Evolutionary conservation across 2,329 filamentous ascomycete genomes (phyloP), one percentile per base, ranked within the genome.

Genomic region (Diaporthe helianthi): DNA sequence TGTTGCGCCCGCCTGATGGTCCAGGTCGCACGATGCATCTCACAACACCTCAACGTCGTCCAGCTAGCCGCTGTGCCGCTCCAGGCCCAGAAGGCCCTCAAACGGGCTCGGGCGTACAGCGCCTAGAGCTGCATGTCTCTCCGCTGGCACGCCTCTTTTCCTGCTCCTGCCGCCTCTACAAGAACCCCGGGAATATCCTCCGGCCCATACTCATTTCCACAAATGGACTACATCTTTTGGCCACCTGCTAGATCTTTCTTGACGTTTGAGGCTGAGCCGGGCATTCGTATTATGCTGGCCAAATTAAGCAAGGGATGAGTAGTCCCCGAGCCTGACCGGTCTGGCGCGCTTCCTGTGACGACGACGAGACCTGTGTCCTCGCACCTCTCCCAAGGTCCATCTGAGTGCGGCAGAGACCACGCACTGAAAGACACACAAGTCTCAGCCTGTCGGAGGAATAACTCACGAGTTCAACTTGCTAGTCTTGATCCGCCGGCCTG

Each of bases 61-160:
- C 55, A 22, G 38, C 41, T 61, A 47, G 55, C 55, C 55, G 55
- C 55, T 61, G 41, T 41, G 55, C 55, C 55, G 55, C 55, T 61
- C 55, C 55, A 12, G 41, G 19, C 55, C 58, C 41, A 47, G 41
- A 5, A 26, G 41, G 41, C 41, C 24, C 64, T 67, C 61, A 31
- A 51, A 53, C 61, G 36, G 46, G 61, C 61, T 44, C 19, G 33
- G 61, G 44, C 29, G 44, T 36, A 63, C 58, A 49, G 58, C 58
- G 58, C 49, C 58, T 49, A 63, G 52, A 44, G 41, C 58, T 71
- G 69, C 69, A 71, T 71, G 69, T 71, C 69, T 71, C 69, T 69
- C 55, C 65, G 60, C 61, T 71, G 66, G 67, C 53, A 47, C 60
- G 54, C 66, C 64, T 67, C 54, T 63, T 36, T 49, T 60, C 31